Base-by-base conservation (phyloP, 129 eudicot species). In the Centaurea solstitialis region DNA sequence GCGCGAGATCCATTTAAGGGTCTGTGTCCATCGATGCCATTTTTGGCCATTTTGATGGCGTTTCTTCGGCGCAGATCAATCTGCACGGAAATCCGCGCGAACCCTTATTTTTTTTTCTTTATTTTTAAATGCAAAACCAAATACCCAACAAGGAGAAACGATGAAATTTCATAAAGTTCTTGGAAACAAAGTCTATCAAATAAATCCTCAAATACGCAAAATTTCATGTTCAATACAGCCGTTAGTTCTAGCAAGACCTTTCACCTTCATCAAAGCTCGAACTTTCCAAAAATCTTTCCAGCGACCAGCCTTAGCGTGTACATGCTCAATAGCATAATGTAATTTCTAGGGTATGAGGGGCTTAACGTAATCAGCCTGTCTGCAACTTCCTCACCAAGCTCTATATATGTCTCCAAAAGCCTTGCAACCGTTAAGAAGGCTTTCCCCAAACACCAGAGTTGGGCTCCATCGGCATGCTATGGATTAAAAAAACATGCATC, bases 391-490 rank as follows among this genome's bases (percentile, higher is more conserved):
- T 87, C 76, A 11, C 89, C 93, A 2, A 89, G 87, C 64, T 89
- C 86, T 37, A 82, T n/a, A n/a, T n/a, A n/a, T 23, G 72, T 89
- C 57, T 69, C 80, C 65, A 41, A 77, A 78, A 77, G 85, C 81
- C 78, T 86, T 87, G 24, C 91, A 89, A 33, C 89, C 89, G 43
- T 87, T 87, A 12, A 89, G 84, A 70, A 89, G 88, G 89, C 86
- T 13, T 26, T 26, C 93, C 93, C 91, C 91, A 89, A 79, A 89
- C 87, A 73, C 84, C 89, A 39, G 84, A 30, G 53, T 85, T 87
- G 23, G 89, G 89, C 86, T 87, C 93, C 87, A 89, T 85, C 3
- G 89, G 86, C 93, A 89, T 89, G 75, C 73, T 74, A 65, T 81
- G 43, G 68, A 89, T 77, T 68, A 89, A 76, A 7, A 7, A 3